Evolutionary conservation across 2,329 filamentous ascomycete genomes (phyloP).

Genomic region (Cephalotrichum gorgonifer): DNA sequence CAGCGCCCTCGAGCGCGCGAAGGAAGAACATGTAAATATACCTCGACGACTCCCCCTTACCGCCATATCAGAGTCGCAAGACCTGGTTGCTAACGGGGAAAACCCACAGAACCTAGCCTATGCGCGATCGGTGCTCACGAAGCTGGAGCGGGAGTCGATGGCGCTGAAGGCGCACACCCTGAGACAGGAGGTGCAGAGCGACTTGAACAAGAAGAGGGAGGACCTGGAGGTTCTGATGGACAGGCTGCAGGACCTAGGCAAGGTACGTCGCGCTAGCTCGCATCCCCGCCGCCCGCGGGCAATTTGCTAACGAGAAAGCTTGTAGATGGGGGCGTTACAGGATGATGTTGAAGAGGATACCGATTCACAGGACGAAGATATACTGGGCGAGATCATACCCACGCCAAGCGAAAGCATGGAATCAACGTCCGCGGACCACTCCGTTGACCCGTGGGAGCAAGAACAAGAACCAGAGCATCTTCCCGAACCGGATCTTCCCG

Average conservation of each 20-base stretch:
- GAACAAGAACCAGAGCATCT: conserved; percentile 21
- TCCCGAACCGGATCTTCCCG: conserved; percentile 18
- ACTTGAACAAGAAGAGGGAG: conserved; percentile 55
- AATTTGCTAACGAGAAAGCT: neutral
- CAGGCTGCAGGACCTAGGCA: conserved; percentile 56
- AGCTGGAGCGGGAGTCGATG: conserved; percentile 35
- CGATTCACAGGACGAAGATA: conserved; percentile 45
- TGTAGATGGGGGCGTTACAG: neutral
- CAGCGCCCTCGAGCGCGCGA: conserved; percentile 7
- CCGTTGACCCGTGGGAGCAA: conserved; percentile 17
- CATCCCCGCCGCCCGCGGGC: too few species aligned
- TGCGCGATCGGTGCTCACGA: conserved; percentile 17
- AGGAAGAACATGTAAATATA: conserved; percentile 5
- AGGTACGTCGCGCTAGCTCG: conserved; percentile 31
- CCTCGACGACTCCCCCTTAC: neutral
- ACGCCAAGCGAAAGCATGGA: conserved; percentile 44
- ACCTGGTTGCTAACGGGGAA: conserved; percentile 7
- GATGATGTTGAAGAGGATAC: conserved; percentile 29
- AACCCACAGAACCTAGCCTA: conserved; percentile 51
- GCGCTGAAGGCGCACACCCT: conserved; percentile 38
- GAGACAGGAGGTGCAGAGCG: conserved; percentile 43
- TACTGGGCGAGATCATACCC: conserved; percentile 42
- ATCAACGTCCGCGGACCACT: conserved; percentile 14
- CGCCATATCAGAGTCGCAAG: neutral
- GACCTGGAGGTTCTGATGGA: conserved; percentile 56